Evolutionary conservation across 2,329 filamentous ascomycete species (phyloP).

Genomic region (Hymenoscyphus fraxineus): DNA sequence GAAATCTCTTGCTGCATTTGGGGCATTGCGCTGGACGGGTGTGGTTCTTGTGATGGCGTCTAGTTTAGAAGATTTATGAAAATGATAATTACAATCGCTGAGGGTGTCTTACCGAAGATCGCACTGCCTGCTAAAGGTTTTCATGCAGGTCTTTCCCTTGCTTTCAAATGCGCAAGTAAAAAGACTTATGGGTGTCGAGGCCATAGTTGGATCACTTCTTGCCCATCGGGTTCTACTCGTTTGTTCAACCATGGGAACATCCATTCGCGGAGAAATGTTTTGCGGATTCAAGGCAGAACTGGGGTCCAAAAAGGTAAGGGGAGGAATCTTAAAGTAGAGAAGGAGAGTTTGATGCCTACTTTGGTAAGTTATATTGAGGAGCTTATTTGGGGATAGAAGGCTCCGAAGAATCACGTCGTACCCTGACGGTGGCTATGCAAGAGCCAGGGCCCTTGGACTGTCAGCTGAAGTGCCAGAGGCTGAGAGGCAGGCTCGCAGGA

Average conservation of each 20-base stretch:
- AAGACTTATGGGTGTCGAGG: not conserved
- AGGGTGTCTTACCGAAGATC: not conserved
- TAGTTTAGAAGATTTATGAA: not conserved
- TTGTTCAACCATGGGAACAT: not conserved
- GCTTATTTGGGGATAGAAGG: no score
- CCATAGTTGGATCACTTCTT: not conserved
- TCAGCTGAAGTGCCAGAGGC: not conserved
- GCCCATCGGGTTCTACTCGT: not conserved
- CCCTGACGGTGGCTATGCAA: not conserved
- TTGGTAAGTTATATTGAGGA: no score
- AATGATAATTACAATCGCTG: not conserved
- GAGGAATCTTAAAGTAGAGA: no score
- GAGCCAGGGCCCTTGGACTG: not conserved
- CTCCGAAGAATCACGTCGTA: no score
- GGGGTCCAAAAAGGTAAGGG: no score
- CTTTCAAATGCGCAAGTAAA: not conserved
- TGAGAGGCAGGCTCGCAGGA: no score
- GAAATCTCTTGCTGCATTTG: not conserved
- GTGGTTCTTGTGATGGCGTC: not conserved
- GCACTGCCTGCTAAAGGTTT: not conserved
- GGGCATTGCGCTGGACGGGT: not conserved
- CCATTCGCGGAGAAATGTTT: not conserved
- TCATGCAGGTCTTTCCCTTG: not conserved
- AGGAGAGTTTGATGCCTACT: no score
- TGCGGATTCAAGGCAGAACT: not conserved